Base-by-base conservation (phyloP, 768 basidiomycete species). In the Strobilomyces confusus region DNA sequence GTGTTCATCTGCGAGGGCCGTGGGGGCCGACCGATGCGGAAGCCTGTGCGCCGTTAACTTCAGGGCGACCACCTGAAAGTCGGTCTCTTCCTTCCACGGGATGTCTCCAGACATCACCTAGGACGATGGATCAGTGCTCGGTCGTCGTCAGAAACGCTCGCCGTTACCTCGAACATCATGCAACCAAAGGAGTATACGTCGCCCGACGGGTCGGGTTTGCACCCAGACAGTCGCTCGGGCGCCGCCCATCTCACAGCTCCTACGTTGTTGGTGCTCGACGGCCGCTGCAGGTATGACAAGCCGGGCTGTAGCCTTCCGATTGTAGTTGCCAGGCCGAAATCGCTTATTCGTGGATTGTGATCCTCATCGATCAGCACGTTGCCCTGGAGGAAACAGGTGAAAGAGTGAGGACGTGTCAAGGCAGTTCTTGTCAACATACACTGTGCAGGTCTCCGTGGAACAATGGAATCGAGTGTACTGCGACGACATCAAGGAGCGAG, bases 51-150 rank as follows among this genome's bases (percentile, higher is more conserved):
- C 44, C 0, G 0, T 11, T 4, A 55, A 17, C 20, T 55, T 55
- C 5, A 52, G 37, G 26, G 15, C 36, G 1, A 40, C n/a, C 1
- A 55, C 50, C 23, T 52, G 19, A 1, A 0, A 55, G 0, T 25
- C 25, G 0, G 23, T 46, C 37, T 22, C 29, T 12, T n/a, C 54
- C 38, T 41, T 52, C 54, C 54, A 55, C 9, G 54, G 54, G 9
- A 46, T 22, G 5, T 54, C 54, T 26, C 54, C 44, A 4, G 44
- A 55, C 15, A 55, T 6, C 4, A 55, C 44, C 54, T 55, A 7
- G 12, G 4, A 9, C 20, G 12, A 33, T 12, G 4, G 3, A 14
- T 45, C 13, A 45, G 44, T 33, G 14, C 4, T 45, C 4, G 14
- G 8, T 33, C 7, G 19, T 19, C 12, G n/a, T n/a, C n/a, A n/a